Base-by-base conservation (phyloP, 2,329 filamentous ascomycete genomes). In the Cladosporium sp. region DNA sequence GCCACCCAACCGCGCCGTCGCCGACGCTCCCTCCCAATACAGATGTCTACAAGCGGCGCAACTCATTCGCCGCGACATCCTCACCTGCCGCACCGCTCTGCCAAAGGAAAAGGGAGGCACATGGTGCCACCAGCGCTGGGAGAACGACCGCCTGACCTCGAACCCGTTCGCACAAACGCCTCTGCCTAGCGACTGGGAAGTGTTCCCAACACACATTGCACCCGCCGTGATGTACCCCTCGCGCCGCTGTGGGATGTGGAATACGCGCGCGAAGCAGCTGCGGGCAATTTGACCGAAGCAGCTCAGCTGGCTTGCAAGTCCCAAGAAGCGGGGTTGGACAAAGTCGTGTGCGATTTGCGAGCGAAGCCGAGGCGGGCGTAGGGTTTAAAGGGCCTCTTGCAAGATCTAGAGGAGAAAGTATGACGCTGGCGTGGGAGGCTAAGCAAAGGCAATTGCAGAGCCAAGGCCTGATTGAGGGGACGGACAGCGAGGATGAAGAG, bases 81-180 rank as follows among this genome's bases (percentile, higher is more conserved):
- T 86, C 72, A 88, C 87, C 73, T 79, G 86, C 60, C 88, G 93
- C 21, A 92, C 97, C 69, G 86, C 88, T 2, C 75, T 96, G 60
- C 82, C 95, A 34, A 96, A 93, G 80, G 93, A 94, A 65, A 96
- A 96, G 71, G 93, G 97, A 78, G 94, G 94, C 36, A 93, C 88
- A 72, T 86, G 94, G 39, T 89, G 94, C 73, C 85, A 94, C 59
- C 89, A 94, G 72, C 86, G 94, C 64, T 98, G 93, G 93, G 95
- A 99, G 82, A 99, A 98, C 78, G 94, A 97, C 79, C 92, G 88
- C 70, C 87, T 98, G 68, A 81, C 97, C 64, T 87, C 89, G 78
- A 95, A 98, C 67, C 95, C 95, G 23, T 90, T 95, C 79, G 91
- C 85, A n/a, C 87, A 94, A 70, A 92, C 93, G 0, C 95, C 95